Percentiles rank a stretch among this genome's conserved stretches.
Evolutionary conservation across 495 filamentous ascomycete species (phyloP).

Genomic region (Neurospora sp.): DNA sequence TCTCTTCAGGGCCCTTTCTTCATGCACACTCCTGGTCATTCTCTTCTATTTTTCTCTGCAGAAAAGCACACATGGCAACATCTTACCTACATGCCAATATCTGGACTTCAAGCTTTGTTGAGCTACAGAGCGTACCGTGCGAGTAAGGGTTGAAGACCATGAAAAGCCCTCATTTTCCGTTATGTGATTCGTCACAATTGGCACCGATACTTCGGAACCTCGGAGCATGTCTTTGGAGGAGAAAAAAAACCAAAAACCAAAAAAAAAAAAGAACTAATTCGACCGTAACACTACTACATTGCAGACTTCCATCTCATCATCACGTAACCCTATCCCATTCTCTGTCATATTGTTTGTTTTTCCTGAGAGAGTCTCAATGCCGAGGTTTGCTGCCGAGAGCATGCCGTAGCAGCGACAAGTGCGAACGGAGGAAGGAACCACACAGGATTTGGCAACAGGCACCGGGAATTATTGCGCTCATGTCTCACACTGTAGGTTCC

Average conservation of each 20-base stretch:
- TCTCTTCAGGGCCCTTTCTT: neutral
- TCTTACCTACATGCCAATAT: neutral
- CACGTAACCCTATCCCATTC: neutral
- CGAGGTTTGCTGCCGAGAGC: neutral
- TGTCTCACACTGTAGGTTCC: neutral
- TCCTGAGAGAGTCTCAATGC: neutral
- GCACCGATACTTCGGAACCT: neutral
- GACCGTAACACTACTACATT: neutral
- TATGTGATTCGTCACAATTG: neutral
- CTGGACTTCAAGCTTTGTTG: neutral
- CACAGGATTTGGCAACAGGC: neutral
- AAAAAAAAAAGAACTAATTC: neutral
- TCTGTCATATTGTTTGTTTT: neutral
- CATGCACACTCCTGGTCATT: neutral
- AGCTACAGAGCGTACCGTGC: neutral
- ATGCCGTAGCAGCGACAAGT: neutral
- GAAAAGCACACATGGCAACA: neutral
- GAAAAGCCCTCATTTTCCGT: neutral
- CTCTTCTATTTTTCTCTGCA: neutral
- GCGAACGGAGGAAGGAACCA: neutral
- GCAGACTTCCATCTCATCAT: neutral
- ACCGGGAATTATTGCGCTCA: neutral
- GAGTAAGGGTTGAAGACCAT: neutral
- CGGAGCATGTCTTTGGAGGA: neutral
- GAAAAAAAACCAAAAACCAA: neutral